These are phyloP conservation scores for Rhodotorula kratochvilovae DNA, from an alignment of 768 basidiomycete species.

Conservation along the genomic window DNA sequence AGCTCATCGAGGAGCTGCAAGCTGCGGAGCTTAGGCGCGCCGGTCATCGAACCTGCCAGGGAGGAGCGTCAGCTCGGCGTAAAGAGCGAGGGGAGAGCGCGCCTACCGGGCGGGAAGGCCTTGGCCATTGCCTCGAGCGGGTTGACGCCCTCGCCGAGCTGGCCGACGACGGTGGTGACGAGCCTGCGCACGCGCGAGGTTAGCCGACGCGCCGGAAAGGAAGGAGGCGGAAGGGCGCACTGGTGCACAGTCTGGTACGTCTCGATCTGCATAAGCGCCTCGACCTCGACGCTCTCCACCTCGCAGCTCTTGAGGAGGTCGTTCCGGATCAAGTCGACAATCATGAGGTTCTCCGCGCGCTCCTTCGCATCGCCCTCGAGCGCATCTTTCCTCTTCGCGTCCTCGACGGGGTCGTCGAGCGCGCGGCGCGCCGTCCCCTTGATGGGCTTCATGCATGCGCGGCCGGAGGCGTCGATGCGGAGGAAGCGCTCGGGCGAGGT, in stretches of 20 bases:
- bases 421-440: conserved; percentile 73
- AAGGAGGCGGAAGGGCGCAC: conserved; percentile 1
- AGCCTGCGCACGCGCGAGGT: conserved; percentile 48
- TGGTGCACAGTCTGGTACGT: conserved; percentile 94
- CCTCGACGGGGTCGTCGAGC: conserved; percentile 52
- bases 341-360: conserved; percentile 95
- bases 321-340: conserved; percentile 90
- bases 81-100: not conserved
- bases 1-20: conserved; percentile 80
- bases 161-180: conserved; percentile 86
- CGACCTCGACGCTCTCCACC: conserved; percentile 73
- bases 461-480: conserved; percentile 61
- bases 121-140: conserved; percentile 46
- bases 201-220: not conserved
- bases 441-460: conserved; percentile 84
- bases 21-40: conserved; percentile 89
- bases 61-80: not conserved
- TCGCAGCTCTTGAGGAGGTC: conserved; percentile 74
- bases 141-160: conserved; percentile 68
- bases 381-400: conserved; percentile 64
- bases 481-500: conserved; percentile 92
- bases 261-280: conserved; percentile 79
- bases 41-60: conserved; percentile 83
- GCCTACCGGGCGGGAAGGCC: conserved; percentile 75
- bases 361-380: conserved; percentile 62